phyloP scores from a whole-genome alignment of 2,329 filamentous ascomycete species.

The Meredithiella fracta region DNA sequence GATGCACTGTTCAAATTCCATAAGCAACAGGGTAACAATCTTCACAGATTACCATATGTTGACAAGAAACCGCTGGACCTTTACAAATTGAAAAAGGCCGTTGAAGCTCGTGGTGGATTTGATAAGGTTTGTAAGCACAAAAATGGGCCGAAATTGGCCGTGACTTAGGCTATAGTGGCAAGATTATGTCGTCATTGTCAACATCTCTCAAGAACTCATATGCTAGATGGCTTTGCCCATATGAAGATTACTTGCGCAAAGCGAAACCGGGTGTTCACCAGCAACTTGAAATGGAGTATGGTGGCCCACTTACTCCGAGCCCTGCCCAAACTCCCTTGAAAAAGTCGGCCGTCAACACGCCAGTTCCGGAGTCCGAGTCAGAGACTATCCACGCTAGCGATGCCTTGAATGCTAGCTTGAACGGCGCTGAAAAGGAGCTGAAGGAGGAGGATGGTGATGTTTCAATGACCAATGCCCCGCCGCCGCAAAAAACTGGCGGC shows the following conservation, averaged over 20 bases:
- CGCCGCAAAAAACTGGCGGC: constrained; percentile 29
- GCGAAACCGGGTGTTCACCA: constrained; percentile 95
- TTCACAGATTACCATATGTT: constrained; percentile 87
- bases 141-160: constrained; percentile 98
- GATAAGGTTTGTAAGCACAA: constrained; percentile 94
- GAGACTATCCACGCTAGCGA: constrained; percentile 44
- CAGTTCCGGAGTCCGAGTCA: constrained; percentile 46
- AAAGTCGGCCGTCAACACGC: constrained; percentile 42
- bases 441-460: constrained; percentile 32
- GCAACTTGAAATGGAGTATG: constrained; percentile 82
- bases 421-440: constrained; percentile 21
- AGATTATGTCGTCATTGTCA: constrained; percentile 97
- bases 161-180: constrained; percentile 92
- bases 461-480: constrained; percentile 30
- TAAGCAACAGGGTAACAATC: constrained; percentile 85
- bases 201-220: constrained; percentile 98
- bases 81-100: constrained; percentile 91
- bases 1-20: constrained; percentile 93
- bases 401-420: constrained; percentile 31
- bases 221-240: constrained; percentile 89
- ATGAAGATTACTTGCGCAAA: constrained; percentile 81
- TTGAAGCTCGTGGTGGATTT: constrained; percentile 86
- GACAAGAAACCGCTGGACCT: constrained; percentile 94
- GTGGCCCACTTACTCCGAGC: constrained; percentile 72
- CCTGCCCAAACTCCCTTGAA: constrained; percentile 55